phyloP scores from a whole-genome alignment of 2,329 filamentous ascomycete species.

The Fusarium floridanum region DNA sequence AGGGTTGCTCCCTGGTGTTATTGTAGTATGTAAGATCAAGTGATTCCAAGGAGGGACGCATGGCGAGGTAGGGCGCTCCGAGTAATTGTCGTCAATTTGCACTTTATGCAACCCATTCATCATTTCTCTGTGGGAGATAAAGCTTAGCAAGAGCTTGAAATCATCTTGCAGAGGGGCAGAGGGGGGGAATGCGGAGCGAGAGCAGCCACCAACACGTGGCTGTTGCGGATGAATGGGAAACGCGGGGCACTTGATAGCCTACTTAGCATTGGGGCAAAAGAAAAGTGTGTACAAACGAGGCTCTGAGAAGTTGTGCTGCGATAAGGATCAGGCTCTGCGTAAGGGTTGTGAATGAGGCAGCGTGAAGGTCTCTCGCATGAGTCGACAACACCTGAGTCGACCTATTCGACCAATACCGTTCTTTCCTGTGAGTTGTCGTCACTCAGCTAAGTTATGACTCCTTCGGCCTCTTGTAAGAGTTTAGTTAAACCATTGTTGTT shows the following conservation, averaged over 20 bases:
- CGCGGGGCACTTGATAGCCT: not conserved
- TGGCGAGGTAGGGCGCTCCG: not conserved
- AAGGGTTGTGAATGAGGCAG: not conserved
- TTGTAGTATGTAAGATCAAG: not conserved
- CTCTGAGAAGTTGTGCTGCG: not conserved
- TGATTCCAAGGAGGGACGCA: too few species aligned
- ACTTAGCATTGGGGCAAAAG: not conserved
- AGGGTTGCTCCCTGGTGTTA: not conserved
- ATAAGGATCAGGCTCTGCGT: not conserved
- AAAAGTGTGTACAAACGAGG: not conserved
- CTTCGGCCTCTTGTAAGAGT: not conserved
- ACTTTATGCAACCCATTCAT: not conserved
- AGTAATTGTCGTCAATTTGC: not conserved
- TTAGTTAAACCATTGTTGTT: not conserved
- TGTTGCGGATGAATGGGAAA: not conserved
- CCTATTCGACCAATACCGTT: not conserved
- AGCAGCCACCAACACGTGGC: not conserved
- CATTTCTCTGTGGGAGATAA: not conserved
- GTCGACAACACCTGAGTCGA: not conserved
- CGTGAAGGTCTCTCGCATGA: too few species aligned
- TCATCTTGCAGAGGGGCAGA: not conserved
- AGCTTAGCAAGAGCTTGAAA: not conserved
- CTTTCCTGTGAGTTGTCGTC: not conserved
- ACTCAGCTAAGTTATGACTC: not conserved
- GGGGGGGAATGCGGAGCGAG: too few species aligned